Percentiles rank a stretch among this genome's conserved stretches.
phyloP scores from a whole-genome alignment of 306 rosid species.

The Cotoneaster glaucophyllus region DNA sequence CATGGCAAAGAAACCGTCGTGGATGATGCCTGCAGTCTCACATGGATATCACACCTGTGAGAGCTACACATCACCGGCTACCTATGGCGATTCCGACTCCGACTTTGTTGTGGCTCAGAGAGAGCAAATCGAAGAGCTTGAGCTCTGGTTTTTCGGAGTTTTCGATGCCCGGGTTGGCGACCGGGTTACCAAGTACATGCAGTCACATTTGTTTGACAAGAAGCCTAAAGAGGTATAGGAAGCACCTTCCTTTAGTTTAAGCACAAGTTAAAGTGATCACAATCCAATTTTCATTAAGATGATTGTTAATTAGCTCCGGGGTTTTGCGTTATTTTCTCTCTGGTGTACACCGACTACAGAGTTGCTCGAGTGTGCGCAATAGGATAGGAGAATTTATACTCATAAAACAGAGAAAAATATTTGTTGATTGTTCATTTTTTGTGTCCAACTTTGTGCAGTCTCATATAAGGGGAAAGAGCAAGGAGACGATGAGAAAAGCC shows the following conservation, averaged over 20 bases:
- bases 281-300: neutral
- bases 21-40: slow-evolving; percentile 77
- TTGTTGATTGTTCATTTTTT: neutral
- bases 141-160: slow-evolving; percentile 78
- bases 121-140: slow-evolving; percentile 53
- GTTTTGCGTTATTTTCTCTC: neutral
- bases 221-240: slow-evolving; percentile 49
- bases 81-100: slow-evolving; percentile 27
- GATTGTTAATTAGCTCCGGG: neutral
- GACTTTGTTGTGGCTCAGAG: slow-evolving; percentile 72
- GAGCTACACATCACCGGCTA: slow-evolving; percentile 10
- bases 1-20: slow-evolving; percentile 33
- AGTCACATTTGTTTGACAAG: slow-evolving; percentile 58
- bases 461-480: slow-evolving; percentile 43
- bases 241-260: neutral
- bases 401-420: neutral
- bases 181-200: slow-evolving; percentile 53
- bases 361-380: neutral
- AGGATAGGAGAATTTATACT: neutral
- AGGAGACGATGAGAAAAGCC: slow-evolving; percentile 62
- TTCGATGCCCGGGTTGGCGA: slow-evolving; percentile 58
- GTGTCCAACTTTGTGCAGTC: slow-evolving; percentile 19
- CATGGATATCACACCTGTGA: slow-evolving; percentile 59
- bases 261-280: neutral
- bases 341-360: neutral